These are phyloP conservation scores for Verticillium albo-atrum DNA, from an alignment of 2,329 filamentous ascomycete genomes.

Conservation along the genomic window DNA sequence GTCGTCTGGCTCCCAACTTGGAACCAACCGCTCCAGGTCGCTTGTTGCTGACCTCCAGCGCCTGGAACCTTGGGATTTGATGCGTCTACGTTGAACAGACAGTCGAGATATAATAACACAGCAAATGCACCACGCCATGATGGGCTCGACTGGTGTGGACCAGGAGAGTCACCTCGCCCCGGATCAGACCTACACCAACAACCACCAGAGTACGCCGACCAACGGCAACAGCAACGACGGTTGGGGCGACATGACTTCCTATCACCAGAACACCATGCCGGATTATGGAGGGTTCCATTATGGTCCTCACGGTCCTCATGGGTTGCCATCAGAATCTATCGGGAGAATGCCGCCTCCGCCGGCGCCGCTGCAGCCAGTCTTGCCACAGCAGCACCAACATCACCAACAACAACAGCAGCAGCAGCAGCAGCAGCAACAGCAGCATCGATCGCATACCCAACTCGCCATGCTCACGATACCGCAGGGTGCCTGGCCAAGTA, in stretches of 20 bases:
- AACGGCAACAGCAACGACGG: conserved; percentile 40
- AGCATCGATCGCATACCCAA: conserved; percentile 41
- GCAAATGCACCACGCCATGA: conserved; percentile 40
- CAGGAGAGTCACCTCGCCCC: conserved; percentile 40
- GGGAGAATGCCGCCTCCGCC: conserved; percentile 54
- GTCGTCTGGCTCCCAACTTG: conserved; percentile 1
- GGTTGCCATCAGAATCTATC: conserved; percentile 46
- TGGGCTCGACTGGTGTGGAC: conserved; percentile 37
- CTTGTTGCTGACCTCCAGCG: neutral
- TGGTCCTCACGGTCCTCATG: conserved; percentile 43
- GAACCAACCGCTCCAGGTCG: conserved; percentile 5
- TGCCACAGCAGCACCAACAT: conserved; percentile 27
- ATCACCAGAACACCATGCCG: conserved; percentile 65
- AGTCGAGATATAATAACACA: neutral
- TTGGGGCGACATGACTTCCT: conserved; percentile 56
- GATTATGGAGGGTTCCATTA: conserved; percentile 63
- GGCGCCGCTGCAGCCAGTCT: conserved; percentile 39
- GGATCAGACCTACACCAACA: conserved; percentile 21
- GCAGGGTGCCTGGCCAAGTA: conserved; percentile 65
- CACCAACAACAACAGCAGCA: conserved; percentile 38
- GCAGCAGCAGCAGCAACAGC: conserved; percentile 29
- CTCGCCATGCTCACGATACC: conserved; percentile 71
- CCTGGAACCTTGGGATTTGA: neutral
- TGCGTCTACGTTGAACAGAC: neutral
- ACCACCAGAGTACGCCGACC: conserved; percentile 33